Evolutionary conservation across 2,329 filamentous ascomycete species (phyloP), one percentile per base, ranked within the genome.

Genomic region (Colletotrichum sp.): DNA sequence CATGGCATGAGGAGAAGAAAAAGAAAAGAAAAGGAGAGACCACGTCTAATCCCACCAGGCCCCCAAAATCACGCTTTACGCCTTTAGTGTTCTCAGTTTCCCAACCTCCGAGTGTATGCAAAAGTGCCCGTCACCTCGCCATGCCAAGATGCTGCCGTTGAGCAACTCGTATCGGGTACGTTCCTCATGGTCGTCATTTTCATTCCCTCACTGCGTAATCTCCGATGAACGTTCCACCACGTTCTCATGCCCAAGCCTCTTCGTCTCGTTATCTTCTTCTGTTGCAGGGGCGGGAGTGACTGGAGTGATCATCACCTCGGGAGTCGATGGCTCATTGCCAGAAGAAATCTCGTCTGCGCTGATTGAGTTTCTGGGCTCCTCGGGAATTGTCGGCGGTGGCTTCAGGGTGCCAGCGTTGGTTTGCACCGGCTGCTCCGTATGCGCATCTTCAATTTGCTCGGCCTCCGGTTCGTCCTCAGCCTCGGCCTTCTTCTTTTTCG

Each of bases 221-320:
- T 85, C 80, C 6, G 81, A 80, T 28, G 81, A 78, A 57, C 81
- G 81, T 76, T 87, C 85, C 18, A 84, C 79, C 15, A 85, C 79
- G n/a, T 81, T 82, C 8, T 86, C 81, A 65, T 84, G 82, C 8
- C 87, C 87, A 7, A 89, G 82, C 71, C 86, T 85, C 81, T 90
- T 90, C 6, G 83, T 82, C 63, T 87, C 85, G 5, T 83, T 78
- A 8, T 83, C 81, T 13, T 78, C 79, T 2, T 81, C 83, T 5
- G 85, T 84, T 1, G 77, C 75, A 0, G 84, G 81, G 1, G 83
- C 83, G 4, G 89, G 88, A 1, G 89, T 90, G 18, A 87, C 89
- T 0, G 89, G 88, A 0, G 89, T 90, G n/a, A 91, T 79, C 55
- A 85, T 86, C 1, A 90, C 79, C 52, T 88, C 83, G 0, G 89